Evolutionary conservation across 1,284 basidiomycete species (phyloP).

Genomic region (Caloboletus firmus): DNA sequence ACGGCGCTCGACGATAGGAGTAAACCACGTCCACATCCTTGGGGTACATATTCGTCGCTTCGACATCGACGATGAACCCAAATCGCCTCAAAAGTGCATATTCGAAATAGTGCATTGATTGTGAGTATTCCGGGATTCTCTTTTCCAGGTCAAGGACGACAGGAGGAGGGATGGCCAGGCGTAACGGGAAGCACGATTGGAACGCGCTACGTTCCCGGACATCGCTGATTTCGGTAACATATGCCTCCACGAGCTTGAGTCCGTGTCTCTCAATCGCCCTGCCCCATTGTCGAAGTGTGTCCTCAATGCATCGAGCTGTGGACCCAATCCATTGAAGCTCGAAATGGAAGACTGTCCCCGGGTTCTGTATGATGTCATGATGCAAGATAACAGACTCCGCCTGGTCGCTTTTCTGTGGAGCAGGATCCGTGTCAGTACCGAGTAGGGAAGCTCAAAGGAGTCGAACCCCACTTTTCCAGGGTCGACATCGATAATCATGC

Average conservation of each 20-base stretch:
- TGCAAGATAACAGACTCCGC: constrained; percentile 87
- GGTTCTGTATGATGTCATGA: constrained; percentile 91
- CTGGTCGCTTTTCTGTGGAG: constrained; percentile 71
- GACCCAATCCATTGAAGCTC: constrained; percentile 98
- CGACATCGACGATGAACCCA: constrained; percentile 85
- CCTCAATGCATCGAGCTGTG: constrained; percentile 94
- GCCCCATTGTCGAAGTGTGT: constrained; percentile 83
- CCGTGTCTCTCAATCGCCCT: constrained; percentile 88
- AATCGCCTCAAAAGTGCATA: constrained; percentile 75
- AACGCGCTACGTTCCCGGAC: constrained; percentile 82
- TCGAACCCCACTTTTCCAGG: constrained; percentile 59
- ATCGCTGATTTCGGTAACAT: constrained; percentile 84
- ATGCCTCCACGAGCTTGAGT: constrained; percentile 89
- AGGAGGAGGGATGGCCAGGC: constrained; percentile 72
- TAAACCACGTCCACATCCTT: constrained; percentile 83
- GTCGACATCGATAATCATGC: constrained; percentile 86
- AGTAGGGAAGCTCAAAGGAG: not conserved
- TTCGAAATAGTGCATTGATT: constrained; percentile 74
- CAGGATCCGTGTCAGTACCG: constrained; percentile 11
- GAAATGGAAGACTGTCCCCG: constrained; percentile 89
- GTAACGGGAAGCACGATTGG: constrained; percentile 84
- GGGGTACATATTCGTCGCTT: constrained; percentile 75
- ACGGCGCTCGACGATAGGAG: constrained; percentile 79
- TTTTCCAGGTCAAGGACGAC: constrained; percentile 67
- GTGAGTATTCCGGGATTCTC: constrained; percentile 64